Conservation (phyloP, 139 green algal genomes). For the Auxenochlorella protothecoides region DNA sequence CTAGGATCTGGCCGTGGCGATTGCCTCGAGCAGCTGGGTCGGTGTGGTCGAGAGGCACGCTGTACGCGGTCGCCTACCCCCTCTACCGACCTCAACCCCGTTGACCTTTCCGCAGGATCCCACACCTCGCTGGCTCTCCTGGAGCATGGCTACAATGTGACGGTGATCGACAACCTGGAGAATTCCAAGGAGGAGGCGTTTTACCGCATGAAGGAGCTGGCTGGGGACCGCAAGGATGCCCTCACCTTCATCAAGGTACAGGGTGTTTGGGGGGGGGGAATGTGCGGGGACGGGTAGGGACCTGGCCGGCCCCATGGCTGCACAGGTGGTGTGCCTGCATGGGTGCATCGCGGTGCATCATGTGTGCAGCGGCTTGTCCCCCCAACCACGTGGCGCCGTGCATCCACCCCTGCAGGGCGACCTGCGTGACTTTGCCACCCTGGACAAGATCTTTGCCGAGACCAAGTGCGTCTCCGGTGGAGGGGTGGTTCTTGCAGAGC, state of each 20-base stretch:
- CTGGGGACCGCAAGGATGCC: conserved; percentile 56
- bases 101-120: conserved; percentile 38
- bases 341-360: too few species aligned
- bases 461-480: conserved; percentile 21
- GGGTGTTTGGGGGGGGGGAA: too few species aligned
- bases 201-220: conserved; percentile 76
- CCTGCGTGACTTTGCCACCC: conserved; percentile 26
- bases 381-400: too few species aligned
- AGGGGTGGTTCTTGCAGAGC: background rate
- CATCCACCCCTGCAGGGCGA: conserved; percentile 13
- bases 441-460: conserved; percentile 32
- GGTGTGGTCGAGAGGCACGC: too few species aligned
- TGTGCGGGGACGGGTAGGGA: conserved; percentile 1
- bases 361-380: background rate
- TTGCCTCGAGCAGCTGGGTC: too few species aligned
- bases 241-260: conserved; percentile 72
- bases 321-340: too few species aligned
- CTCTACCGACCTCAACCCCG: too few species aligned
- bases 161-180: conserved; percentile 85
- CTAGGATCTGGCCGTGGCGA: too few species aligned
- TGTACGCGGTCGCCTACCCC: too few species aligned
- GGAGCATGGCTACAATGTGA: conserved; percentile 66
- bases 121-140: conserved; percentile 83
- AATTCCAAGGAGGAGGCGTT: conserved; percentile 75
- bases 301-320: too few species aligned